Evolutionary conservation across 164 flowering plant species (phyloP), one percentile per base, ranked within the genome.

Genomic region (Vitis riparia): DNA sequence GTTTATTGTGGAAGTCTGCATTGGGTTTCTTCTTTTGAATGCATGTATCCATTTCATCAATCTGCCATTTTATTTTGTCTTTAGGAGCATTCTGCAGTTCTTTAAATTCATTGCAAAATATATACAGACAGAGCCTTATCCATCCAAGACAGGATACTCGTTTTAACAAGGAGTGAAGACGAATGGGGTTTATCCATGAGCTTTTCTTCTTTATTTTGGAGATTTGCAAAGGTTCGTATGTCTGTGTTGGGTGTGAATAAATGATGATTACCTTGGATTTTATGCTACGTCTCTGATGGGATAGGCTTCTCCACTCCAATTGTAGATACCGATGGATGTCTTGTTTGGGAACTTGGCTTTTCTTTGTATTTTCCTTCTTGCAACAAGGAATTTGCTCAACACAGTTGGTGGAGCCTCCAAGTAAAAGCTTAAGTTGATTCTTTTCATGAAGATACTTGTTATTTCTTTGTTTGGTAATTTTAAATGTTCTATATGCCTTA

Each of bases 291-390:
- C 27, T 51, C 27, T 19, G 29, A 63, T 58, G 12, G 23, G 10
- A 27, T 56, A 55, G 19, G 15, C 8, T 61, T 63, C 5, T 47
- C 6, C 19, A 48, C 68, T 29, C 56, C 15, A 52, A 8, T 50
- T 69, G 67, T 77, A 94, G 94, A 73, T 88, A 51, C 59, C 83
- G 59, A 51, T 78, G 69, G 80, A 80, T 76, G 91, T 84, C 30
- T 37, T 87, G 53, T 47, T 87, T 4, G 92, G 85, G 65, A 92
- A 89, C 71, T 44, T 87, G 59, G 32, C 68, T 3, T 89, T 84
- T 78, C 44, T 89, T 62, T 55, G 60, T 47, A 56, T 75, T 65
- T 58, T 94, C 56, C 70, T 84, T 55, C 59, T 76, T 55, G 76
- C 68, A 14, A 63, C 73, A 17, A 86, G 79, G 77, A 55, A 76